Evolutionary conservation across 2,329 filamentous ascomycete genomes (phyloP).

Genomic region (Fonsecaea pedrosoi): DNA sequence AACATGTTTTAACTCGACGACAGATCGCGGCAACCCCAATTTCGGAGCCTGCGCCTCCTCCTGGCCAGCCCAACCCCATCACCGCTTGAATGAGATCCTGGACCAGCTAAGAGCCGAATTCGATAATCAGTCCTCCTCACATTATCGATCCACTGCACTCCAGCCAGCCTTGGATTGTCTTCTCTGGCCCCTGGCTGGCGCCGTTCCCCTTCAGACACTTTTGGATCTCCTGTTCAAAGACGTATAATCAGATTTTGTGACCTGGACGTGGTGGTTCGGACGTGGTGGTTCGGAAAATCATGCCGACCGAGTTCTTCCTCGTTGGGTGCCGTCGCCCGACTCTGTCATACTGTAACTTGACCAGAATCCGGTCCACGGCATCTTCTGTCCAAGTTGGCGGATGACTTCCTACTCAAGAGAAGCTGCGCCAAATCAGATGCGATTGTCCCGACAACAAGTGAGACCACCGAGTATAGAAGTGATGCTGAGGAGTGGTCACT

Average conservation of each 20-base stretch:
- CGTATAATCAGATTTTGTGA: conserved; percentile 77
- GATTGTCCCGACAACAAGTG: conserved; percentile 61
- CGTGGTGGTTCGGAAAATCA: conserved; percentile 66
- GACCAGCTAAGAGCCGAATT: too few species aligned
- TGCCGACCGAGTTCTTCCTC: too few species aligned
- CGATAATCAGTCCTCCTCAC: conserved; percentile 66
- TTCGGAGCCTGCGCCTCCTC: too few species aligned
- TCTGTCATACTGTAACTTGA: conserved; percentile 74
- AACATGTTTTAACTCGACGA: too few species aligned
- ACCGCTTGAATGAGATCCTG: too few species aligned
- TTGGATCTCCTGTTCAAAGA: conserved; percentile 80
- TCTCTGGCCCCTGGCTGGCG: conserved; percentile 77
- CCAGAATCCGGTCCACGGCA: conserved; percentile 66
- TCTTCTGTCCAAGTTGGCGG: conserved; percentile 61
- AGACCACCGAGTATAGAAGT: too few species aligned
- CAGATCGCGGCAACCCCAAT: too few species aligned
- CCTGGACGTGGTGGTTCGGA: conserved; percentile 69
- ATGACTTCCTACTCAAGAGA: conserved; percentile 65
- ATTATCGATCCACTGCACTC: conserved; percentile 86
- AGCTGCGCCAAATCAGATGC: conserved; percentile 67
- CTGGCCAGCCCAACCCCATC: too few species aligned
- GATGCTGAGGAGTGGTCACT: too few species aligned
- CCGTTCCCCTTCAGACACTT: conserved; percentile 72
- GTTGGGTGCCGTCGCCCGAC: too few species aligned
- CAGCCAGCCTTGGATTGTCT: conserved; percentile 79